These are phyloP conservation scores for Wilcoxina mikolae DNA, from an alignment of 495 filamentous ascomycete species.

Conservation along the genomic window DNA sequence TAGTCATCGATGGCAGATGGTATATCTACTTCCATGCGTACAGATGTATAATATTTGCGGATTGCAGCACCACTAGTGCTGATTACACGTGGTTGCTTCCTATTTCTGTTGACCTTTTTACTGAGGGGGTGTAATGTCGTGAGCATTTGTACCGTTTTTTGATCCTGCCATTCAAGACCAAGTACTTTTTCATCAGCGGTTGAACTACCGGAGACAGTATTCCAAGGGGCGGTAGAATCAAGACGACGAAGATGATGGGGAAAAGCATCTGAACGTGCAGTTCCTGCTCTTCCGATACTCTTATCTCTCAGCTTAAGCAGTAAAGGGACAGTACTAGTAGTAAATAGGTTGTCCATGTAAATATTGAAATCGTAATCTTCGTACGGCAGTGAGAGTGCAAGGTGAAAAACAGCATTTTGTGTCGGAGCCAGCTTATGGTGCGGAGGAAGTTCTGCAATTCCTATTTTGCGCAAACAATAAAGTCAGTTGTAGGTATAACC, in stretches of 20 bases:
- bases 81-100: no score
- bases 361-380: not conserved
- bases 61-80: no score
- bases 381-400: not conserved
- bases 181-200: not conserved
- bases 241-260: not conserved
- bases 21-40: not conserved
- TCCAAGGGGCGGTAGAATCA: not conserved
- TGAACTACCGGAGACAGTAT: not conserved
- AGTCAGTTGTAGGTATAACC: not conserved
- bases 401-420: not conserved
- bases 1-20: not conserved
- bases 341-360: slow-evolving; percentile 5
- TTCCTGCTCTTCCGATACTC: not conserved
- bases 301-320: not conserved
- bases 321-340: not conserved
- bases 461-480: not conserved
- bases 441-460: slow-evolving; percentile 1
- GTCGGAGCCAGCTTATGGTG: not conserved
- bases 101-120: no score
- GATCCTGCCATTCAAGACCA: not conserved
- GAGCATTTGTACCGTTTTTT: not conserved
- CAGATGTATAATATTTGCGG: no score
- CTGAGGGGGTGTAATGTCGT: not conserved
- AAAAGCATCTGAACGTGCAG: not conserved